Evolutionary conservation across 75 land plant species (phyloP).

Genomic region (Cunninghamia lanceolata): DNA sequence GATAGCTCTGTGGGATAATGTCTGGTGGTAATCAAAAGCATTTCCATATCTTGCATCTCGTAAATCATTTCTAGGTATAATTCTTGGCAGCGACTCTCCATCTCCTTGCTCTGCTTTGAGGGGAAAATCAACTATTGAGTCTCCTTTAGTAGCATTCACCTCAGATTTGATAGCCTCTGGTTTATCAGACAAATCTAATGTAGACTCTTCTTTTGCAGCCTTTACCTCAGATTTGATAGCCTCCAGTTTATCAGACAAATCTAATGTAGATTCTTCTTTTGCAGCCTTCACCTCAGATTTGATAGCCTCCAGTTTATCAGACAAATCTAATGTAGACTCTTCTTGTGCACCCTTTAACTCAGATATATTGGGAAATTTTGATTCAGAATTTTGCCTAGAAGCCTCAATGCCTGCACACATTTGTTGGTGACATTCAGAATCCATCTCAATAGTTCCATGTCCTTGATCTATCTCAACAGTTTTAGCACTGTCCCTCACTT

Average conservation of each 20-base stretch:
- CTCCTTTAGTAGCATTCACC: neutral
- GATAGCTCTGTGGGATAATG: no score
- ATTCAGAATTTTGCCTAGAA: neutral
- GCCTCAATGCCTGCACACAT: neutral
- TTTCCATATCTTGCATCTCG: neutral
- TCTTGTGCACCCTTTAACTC: neutral
- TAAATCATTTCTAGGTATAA: neutral
- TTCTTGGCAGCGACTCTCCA: neutral
- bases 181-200: neutral
- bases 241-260: neutral
- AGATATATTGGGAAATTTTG: neutral
- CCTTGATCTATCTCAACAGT: neutral
- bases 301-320: neutral
- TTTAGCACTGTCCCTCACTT: neutral
- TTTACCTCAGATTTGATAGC: neutral
- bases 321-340: neutral
- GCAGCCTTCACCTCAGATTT: neutral
- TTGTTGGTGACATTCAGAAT: neutral
- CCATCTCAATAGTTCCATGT: neutral
- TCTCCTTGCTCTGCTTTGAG: neutral
- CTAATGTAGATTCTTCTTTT: neutral
- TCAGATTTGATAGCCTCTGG: neutral
- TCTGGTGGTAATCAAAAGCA: neutral
- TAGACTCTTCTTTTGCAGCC: neutral
- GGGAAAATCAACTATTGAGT: neutral